These are phyloP conservation scores for Tolypocladium guangdongense DNA, from an alignment of 2,329 filamentous ascomycete species.

Conservation along the genomic window DNA sequence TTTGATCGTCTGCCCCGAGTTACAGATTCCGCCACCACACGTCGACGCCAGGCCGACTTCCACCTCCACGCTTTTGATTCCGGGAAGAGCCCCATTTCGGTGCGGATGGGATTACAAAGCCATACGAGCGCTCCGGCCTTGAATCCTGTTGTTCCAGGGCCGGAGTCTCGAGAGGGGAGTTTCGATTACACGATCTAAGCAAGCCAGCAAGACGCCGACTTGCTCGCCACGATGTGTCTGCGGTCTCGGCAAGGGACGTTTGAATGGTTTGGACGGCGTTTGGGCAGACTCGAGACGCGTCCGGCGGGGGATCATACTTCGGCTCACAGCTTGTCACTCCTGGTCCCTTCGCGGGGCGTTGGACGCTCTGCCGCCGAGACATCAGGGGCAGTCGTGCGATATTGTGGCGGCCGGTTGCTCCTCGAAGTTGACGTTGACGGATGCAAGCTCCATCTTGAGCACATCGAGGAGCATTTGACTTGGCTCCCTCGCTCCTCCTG, in stretches of 20 bases:
- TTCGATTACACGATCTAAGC: neutral
- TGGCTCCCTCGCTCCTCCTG: neutral
- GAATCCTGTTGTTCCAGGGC: too few relatives aligned
- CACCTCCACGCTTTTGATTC: neutral
- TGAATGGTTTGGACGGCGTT: neutral
- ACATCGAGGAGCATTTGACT: neutral
- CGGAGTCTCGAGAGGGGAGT: neutral
- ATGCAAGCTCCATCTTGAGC: neutral
- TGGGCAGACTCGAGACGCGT: neutral
- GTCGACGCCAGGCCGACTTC: neutral
- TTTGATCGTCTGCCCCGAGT: neutral
- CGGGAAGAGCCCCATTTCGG: neutral
- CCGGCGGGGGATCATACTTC: neutral
- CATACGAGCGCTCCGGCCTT: neutral
- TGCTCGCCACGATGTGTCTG: neutral
- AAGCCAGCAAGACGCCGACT: neutral
- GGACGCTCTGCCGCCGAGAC: neutral
- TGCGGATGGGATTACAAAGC: neutral
- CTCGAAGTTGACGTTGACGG: too few relatives aligned
- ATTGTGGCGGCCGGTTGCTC: neutral
- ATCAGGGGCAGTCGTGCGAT: neutral
- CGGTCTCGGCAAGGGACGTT: neutral
- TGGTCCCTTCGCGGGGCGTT: neutral
- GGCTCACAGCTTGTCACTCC: neutral
- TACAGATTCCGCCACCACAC: neutral